phyloP scores from a whole-genome alignment of 352 stramenopile genomes.

The Phytopythium cucurbitacearum region DNA sequence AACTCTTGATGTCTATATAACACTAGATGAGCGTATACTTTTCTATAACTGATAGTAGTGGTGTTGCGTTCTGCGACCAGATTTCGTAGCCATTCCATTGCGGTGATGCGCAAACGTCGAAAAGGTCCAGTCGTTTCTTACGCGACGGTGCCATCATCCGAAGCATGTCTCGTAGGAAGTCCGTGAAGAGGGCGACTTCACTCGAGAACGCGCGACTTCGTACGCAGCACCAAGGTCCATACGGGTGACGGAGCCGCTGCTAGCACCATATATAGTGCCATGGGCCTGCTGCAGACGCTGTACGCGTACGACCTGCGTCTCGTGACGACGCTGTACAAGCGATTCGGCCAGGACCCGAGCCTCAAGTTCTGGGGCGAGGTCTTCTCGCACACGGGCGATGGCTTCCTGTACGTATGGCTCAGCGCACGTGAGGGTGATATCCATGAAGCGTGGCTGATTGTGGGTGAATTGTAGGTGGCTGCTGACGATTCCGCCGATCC shows the following conservation, averaged over 20 bases:
- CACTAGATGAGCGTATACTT: too few relatives aligned
- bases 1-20: too few relatives aligned
- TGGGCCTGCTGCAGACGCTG: slow-evolving; percentile 53
- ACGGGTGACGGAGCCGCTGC: neutral
- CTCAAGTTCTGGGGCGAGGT: slow-evolving; percentile 64
- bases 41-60: too few relatives aligned
- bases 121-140: too few relatives aligned
- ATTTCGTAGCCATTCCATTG: too few relatives aligned
- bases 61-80: too few relatives aligned
- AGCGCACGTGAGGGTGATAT: neutral
- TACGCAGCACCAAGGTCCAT: too few relatives aligned
- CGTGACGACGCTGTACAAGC: slow-evolving; percentile 65
- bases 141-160: too few relatives aligned
- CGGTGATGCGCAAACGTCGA: too few relatives aligned
- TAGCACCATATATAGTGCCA: slow-evolving; percentile 8
- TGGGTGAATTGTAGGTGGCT: slow-evolving; percentile 32
- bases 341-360: slow-evolving; percentile 42
- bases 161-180: too few relatives aligned
- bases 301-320: slow-evolving; percentile 76
- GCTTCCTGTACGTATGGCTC: slow-evolving; percentile 59
- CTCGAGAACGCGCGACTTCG: too few relatives aligned
- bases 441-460: neutral
- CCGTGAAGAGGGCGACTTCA: too few relatives aligned
- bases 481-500: slow-evolving; percentile 44
- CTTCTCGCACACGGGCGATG: slow-evolving; percentile 79